Base-by-base conservation (phyloP, 1,284 basidiomycete species). In the Heterobasidion annosum region DNA sequence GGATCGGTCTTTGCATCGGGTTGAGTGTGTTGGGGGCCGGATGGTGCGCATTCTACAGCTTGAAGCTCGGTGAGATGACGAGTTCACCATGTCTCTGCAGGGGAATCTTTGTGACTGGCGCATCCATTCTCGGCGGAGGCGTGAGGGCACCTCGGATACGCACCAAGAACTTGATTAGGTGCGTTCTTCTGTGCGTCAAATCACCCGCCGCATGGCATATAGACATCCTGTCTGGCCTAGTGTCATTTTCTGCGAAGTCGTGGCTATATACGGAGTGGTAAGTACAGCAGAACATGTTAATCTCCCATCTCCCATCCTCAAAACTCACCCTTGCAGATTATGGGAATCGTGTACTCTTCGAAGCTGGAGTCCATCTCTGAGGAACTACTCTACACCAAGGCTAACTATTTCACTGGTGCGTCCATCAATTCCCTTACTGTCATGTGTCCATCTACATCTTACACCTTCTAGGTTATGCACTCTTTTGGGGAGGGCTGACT, bases 231-330 rank as follows among this genome's bases (percentile, higher is more conserved):
- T 18, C 18, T 34, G 8, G 9, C 48, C 10, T 63, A 96, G 93
- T 60, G 95, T 99, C 75, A 98, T 99, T 68, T 98, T 99, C 76
- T 98, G 96, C 69, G 96, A 99, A 76, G 96, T 98, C 62, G 93
- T 97, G 19, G 94, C 93, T 58, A 97, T 97, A 66, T 97, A 96
- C 70, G 95, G 90, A 55, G 91, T 93, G 52, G 93, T 95, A 70
- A 58, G 88, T 79, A 35, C 32, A 18, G 18, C 40, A 52, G 48
- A 37, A 40, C 35, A 42, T 51, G 43, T 16, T 16, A 48, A 37
- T 45, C 15, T 10, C 46, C 43, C 45, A 50, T 42, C 13, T 19
- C 15, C 51, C 19, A 40, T 51, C 32, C 34, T 25, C 25, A 25
- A 25, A 37, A 45, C 48, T 40, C 19, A 42, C 48, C 37, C 16